These are phyloP conservation scores for Lathyrus aphaca DNA, from an alignment of 306 rosid genomes.

Conservation along the genomic window DNA sequence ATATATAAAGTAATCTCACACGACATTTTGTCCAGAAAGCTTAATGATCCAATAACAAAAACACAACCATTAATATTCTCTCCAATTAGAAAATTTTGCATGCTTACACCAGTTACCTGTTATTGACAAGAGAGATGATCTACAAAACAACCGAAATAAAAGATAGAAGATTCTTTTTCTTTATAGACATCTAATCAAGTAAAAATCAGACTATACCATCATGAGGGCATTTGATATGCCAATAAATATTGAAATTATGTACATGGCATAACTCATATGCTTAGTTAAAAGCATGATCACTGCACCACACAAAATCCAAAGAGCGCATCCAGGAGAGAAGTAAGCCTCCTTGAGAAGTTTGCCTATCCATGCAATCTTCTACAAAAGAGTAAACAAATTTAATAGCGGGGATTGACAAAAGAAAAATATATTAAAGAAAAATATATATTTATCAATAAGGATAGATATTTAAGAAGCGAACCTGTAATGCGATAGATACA, in stretches of 20 bases:
- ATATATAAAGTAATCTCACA: constrained; percentile 80
- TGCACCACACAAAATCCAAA: constrained; percentile 89
- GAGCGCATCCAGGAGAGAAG: constrained; percentile 70
- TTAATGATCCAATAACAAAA: constrained; percentile 91
- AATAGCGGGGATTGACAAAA: not conserved
- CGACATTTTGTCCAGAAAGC: constrained; percentile 92
- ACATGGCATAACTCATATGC: constrained; percentile 64
- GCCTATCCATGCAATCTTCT: constrained; percentile 91
- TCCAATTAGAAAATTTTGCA: constrained; percentile 87
- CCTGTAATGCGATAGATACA: constrained; percentile 81
- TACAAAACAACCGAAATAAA: constrained; percentile 15
- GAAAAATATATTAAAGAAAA: not conserved
- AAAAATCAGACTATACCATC: constrained; percentile 59
- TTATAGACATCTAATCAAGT: constrained; percentile 23
- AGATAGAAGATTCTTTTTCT: not conserved
- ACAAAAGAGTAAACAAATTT: constrained; percentile 26
- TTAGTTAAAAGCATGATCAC: constrained; percentile 64
- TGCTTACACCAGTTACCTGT: constrained; percentile 92
- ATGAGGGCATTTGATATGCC: constrained; percentile 92
- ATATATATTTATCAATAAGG: constrained; percentile 1
- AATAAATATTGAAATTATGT: constrained; percentile 64
- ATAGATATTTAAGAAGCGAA: constrained; percentile 37
- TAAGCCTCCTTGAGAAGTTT: constrained; percentile 72
- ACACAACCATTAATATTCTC: constrained; percentile 92
- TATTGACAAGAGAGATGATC: constrained; percentile 1